A percentile compares a stretch with the other conserved stretches of the same genome.
These are phyloP conservation scores for Talaromyces sp. DNA, from an alignment of 2,329 filamentous ascomycete species.

Conservation along the genomic window DNA sequence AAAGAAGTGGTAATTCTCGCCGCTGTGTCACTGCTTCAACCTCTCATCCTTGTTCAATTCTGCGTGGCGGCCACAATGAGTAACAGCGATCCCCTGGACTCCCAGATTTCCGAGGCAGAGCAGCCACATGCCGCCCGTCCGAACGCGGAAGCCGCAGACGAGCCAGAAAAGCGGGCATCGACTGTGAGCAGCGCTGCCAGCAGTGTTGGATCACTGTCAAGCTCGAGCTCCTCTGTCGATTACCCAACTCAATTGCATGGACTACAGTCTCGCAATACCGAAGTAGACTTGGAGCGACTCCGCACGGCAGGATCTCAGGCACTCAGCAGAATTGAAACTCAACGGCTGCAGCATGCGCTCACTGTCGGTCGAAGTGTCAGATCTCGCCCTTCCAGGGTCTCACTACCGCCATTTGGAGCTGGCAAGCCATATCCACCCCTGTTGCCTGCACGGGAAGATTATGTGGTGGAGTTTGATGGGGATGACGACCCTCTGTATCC, in stretches of 20 bases:
- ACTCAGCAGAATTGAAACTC: slow-evolving; percentile 25
- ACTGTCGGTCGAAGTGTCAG: slow-evolving; percentile 33
- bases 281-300: slow-evolving; percentile 25
- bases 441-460: slow-evolving; percentile 51
- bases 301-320: slow-evolving; percentile 18
- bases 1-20: background rate
- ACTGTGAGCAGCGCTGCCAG: background rate
- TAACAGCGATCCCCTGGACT: background rate
- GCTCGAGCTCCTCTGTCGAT: slow-evolving; percentile 17
- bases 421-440: slow-evolving; percentile 52
- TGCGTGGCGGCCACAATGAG: background rate
- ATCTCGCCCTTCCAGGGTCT: slow-evolving; percentile 20
- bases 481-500: slow-evolving; percentile 76
- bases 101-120: background rate
- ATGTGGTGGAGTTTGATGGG: slow-evolving; percentile 69
- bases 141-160: background rate
- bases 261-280: slow-evolving; percentile 25
- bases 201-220: background rate
- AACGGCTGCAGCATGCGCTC: slow-evolving; percentile 32
- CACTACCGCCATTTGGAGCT: slow-evolving; percentile 41
- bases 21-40: background rate
- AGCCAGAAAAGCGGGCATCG: background rate
- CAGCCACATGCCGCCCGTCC: background rate
- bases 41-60: background rate
- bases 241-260: slow-evolving; percentile 21